Evolutionary conservation across 2,329 filamentous ascomycete species (phyloP), one percentile per base, ranked within the genome.

Genomic region (Penicillium sclerotigenum): DNA sequence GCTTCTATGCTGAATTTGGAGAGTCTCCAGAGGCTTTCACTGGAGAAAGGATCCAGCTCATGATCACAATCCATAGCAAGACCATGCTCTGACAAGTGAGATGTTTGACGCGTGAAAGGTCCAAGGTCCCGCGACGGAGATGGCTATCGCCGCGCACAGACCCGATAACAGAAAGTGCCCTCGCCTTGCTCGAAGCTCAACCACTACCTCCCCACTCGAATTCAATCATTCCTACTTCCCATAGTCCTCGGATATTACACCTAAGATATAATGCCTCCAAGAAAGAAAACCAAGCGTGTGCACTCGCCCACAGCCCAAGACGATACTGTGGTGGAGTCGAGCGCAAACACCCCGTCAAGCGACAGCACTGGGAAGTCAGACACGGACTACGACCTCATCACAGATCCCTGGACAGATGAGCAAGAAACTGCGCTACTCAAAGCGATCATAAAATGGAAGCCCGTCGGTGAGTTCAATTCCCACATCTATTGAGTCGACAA

Each of bases 381-480:
- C 58, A 66, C 73, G n/a, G 70, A 72, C 18, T 74, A 76, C 57
- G 77, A 85, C 59, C 68, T 80, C 4, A 73, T 83, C 47, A 83
- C 85, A 54, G 90, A 93, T 62, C 84, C 87, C 26, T 99, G 94
- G 94, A 97, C 91, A 4, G 92, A 96, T 68, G 93, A 97, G 69
- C 94, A 99, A 74, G 88, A 96, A 63, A 91, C 90, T 1, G 92
- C 91, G 38, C 81, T 99, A 0, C 91, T 96, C 77, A 97, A 97
- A 71, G 91, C 87, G 50, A 88, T 97, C 63, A 92, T 97, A 62
- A 84, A 87, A 70, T 96, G 90, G 88, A 99, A 99, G 72, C 94
- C 94, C n/a, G 93, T 93, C 38, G 93, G 91, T 90, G 71, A 63
- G 75, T 73, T 56, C n/a, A n/a, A 40, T 52, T 18, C 16, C 10